phyloP scores from a whole-genome alignment of 176 grass and related monocot genomes.

The Themeda triandra region DNA sequence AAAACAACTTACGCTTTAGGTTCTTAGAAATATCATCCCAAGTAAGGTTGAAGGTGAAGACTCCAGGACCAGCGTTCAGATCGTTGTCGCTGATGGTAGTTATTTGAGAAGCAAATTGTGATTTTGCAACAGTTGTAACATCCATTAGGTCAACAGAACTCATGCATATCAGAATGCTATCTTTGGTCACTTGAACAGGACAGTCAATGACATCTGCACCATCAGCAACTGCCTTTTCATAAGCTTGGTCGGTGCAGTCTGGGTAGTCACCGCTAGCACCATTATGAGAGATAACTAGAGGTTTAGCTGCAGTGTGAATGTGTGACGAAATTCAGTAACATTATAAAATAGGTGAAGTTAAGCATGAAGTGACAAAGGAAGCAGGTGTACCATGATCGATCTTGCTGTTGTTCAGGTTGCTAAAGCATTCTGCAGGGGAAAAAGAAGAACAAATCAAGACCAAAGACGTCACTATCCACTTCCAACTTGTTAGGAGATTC shows the following conservation, averaged over 20 bases:
- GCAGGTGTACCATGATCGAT: slow-evolving; percentile 52
- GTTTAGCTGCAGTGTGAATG: slow-evolving; percentile 46
- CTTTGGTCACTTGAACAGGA: slow-evolving; percentile 81
- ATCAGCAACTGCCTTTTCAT: slow-evolving; percentile 67
- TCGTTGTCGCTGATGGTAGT: slow-evolving; percentile 33
- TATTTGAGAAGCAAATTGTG: slow-evolving; percentile 35
- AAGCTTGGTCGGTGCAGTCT: slow-evolving; percentile 84
- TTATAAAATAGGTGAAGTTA: background rate
- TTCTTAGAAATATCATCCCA: slow-evolving; percentile 64
- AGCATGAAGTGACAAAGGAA: background rate
- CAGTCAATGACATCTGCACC: slow-evolving; percentile 91
- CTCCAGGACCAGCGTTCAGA: slow-evolving; percentile 46
- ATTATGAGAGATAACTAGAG: slow-evolving; percentile 79
- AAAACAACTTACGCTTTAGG: slow-evolving; percentile 65
- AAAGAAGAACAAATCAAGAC: slow-evolving; percentile 9
- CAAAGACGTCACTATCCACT: background rate
- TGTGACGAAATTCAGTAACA: slow-evolving; percentile 27
- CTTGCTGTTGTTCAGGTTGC: slow-evolving; percentile 64
- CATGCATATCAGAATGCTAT: slow-evolving; percentile 77
- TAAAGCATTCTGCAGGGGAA: slow-evolving; percentile 64
- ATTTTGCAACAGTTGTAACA: slow-evolving; percentile 51
- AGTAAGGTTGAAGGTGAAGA: slow-evolving; percentile 90
- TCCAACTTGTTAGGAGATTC: background rate
- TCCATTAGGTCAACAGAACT: slow-evolving; percentile 55
- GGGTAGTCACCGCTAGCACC: slow-evolving; percentile 85